phyloP scores from a whole-genome alignment of 306 rosid species.

The Elaeagnus macrophylla region DNA sequence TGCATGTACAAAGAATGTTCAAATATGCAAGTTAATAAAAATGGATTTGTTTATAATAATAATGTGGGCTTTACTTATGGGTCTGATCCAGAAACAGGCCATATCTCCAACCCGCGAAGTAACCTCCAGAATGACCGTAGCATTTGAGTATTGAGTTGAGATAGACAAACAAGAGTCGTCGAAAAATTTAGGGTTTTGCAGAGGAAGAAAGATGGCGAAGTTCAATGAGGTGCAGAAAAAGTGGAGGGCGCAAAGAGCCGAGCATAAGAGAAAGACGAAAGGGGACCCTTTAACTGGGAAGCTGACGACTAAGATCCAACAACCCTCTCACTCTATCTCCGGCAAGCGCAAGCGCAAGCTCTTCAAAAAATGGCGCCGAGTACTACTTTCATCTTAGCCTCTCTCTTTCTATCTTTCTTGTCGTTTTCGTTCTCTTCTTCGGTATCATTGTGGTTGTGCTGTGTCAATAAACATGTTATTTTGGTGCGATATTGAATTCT shows the following conservation, averaged over 20 bases:
- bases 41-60: no score
- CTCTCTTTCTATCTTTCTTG: background rate
- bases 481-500: background rate
- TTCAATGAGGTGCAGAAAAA: conserved; percentile 85
- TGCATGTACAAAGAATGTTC: no score
- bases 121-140: no score
- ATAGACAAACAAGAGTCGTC: background rate
- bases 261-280: conserved; percentile 55
- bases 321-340: conserved; percentile 35
- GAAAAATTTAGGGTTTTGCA: background rate
- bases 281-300: conserved; percentile 68
- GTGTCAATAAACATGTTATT: background rate
- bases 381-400: conserved; percentile 5
- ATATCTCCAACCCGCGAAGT: no score
- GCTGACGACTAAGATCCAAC: conserved; percentile 48
- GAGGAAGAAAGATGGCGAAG: conserved; percentile 46
- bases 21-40: no score
- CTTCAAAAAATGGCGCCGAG: conserved; percentile 69
- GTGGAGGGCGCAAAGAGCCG: conserved; percentile 56
- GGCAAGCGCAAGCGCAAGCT: conserved; percentile 96
- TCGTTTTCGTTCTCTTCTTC: background rate
- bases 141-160: no score
- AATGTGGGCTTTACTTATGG: no score
- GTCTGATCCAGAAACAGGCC: no score
- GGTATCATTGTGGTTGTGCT: background rate